Conservation (phyloP, 345 rosid species). For the Populus simonii region DNA sequence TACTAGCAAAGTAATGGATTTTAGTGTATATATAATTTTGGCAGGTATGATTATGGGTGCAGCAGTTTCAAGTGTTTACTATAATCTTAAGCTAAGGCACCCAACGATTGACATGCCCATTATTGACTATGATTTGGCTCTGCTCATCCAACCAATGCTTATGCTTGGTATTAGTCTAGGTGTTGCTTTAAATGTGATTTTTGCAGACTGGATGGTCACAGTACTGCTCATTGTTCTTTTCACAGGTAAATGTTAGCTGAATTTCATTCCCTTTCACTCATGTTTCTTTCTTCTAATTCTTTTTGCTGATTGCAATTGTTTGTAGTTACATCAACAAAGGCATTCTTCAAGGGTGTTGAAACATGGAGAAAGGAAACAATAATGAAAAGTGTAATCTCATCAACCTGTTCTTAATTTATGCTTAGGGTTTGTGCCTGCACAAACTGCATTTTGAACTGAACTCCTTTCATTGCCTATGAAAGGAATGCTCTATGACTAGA, state of each 20-base stretch:
- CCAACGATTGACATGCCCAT: constrained; percentile 51
- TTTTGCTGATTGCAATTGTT: constrained; percentile 8
- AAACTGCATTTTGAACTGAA: background rate
- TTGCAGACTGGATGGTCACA: constrained; percentile 66
- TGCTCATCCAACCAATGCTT: constrained; percentile 59
- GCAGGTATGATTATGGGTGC: constrained; percentile 61
- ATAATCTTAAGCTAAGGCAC: constrained; percentile 49
- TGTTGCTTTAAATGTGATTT: constrained; percentile 50
- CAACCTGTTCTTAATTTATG: background rate
- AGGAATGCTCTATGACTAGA: background rate
- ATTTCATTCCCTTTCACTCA: background rate
- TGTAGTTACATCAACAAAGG: constrained; percentile 79
- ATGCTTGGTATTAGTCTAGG: constrained; percentile 60
- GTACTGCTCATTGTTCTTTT: constrained; percentile 51
- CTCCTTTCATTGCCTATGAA: background rate
- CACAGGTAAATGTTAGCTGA: constrained; percentile 29
- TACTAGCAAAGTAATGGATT: background rate
- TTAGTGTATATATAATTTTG: background rate
- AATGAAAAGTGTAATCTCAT: constrained; percentile 45
- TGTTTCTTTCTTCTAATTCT: background rate
- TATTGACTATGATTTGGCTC: constrained; percentile 52
- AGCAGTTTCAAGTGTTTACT: constrained; percentile 52
- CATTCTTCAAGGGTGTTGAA: constrained; percentile 75
- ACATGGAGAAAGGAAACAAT: constrained; percentile 84
- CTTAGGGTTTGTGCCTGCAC: background rate